Evolutionary conservation across 768 basidiomycete genomes (phyloP), one percentile per base, ranked within the genome.

Genomic region (Boletus sensibilis): DNA sequence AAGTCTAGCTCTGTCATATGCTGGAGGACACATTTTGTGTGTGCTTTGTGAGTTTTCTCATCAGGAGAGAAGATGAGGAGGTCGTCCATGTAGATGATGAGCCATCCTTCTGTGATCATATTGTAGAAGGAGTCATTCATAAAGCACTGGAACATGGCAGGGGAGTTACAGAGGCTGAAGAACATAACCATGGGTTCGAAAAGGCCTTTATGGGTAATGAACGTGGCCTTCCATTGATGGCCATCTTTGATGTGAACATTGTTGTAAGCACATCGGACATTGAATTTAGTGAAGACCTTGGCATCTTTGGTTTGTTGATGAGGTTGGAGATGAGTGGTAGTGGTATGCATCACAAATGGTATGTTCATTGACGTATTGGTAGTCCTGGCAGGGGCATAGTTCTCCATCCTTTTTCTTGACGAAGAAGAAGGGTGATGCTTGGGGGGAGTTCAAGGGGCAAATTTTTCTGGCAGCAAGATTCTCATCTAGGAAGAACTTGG

Each of bases 21-120:
- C 11, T 33, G 31, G 31, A 33, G 31, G 31, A 33, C 31, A 10
- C 31, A 3, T 33, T 33, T 9, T 1, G 31, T 33, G 1, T 3
- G 9, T 33, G 9, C 31, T 11, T 11, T 2, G 11, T 33, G 31
- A 6, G 31, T 20, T 9, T 66, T 31, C 0, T 79, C 31, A 58
- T 81, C 80, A 2, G 51, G 55, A 0, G 69, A 64, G 27, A 41
- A 54, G n/a, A 58, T 64, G 10, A 72, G 68, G 44, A 71, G 62
- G 33, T 71, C 55, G 42, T 68, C 70, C 45, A 64, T 37, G 10
- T 33, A 33, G 10, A 33, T 33, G 31, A 33, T 10, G 1, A 33
- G 31, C 10, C 31, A 33, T 38, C 53, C 61, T 41, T 49, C 23
- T 6, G 65, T 6, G 11, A 52, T 48, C 16, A 48, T 33, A 13